phyloP scores from a whole-genome alignment of 1,139 yeast species.

The Taphrina betulina region DNA sequence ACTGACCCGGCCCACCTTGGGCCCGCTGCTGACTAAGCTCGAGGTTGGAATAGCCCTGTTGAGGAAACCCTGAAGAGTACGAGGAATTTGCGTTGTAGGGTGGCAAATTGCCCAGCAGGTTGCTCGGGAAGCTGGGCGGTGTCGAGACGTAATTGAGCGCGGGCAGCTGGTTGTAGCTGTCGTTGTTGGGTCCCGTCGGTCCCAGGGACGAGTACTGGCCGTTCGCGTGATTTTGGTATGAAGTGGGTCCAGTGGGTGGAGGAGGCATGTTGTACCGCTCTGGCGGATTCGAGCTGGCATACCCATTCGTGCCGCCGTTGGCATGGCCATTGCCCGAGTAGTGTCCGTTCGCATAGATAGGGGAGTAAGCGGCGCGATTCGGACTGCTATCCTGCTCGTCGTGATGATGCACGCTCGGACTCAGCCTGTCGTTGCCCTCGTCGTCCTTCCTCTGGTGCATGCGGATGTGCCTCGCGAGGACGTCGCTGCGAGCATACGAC shows the following conservation, averaged over 20 bases:
- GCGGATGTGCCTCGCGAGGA: constrained; percentile 28
- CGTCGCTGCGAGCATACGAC: constrained; percentile 32
- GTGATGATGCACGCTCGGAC: not conserved
- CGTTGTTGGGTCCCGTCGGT: no score
- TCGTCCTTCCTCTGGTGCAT: constrained; percentile 21
- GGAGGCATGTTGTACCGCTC: not conserved
- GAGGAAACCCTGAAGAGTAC: not conserved
- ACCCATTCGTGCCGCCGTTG: not conserved
- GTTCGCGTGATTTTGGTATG: not conserved
- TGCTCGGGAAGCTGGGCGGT: not conserved
- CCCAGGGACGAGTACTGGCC: not conserved
- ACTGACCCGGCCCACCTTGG: not conserved
- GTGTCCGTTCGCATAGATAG: not conserved
- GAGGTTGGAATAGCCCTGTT: not conserved
- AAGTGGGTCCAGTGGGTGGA: not conserved
- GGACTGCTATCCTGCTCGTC: not conserved
- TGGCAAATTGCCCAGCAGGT: not conserved
- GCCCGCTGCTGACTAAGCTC: no score
- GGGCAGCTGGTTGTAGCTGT: not conserved
- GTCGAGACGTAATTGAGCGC: not conserved
- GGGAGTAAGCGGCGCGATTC: not conserved
- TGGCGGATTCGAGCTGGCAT: not conserved
- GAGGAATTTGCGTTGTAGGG: not conserved
- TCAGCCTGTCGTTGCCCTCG: not conserved
- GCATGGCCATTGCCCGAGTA: not conserved